These are phyloP conservation scores for Phytophthora megakarya DNA, from an alignment of 352 stramenopile genomes.

Conservation along the genomic window DNA sequence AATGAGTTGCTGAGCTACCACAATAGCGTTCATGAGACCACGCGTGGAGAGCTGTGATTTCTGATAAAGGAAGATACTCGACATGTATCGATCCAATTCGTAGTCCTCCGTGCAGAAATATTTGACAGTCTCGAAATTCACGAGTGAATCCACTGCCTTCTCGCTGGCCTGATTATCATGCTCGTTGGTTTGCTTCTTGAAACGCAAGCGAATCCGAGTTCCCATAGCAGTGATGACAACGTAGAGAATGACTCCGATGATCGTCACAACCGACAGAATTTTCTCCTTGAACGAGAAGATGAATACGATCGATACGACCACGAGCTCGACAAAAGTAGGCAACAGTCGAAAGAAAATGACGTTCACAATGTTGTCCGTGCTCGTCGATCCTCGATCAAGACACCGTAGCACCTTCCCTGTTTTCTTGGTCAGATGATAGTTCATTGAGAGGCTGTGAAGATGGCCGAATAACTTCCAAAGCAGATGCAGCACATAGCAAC, in stretches of 20 bases:
- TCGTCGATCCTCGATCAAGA: conserved; percentile 86
- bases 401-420: conserved; percentile 95
- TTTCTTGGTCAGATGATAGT: conserved; percentile 98
- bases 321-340: conserved; percentile 94
- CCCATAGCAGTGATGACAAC: conserved; percentile 89
- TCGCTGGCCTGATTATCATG: conserved; percentile 97
- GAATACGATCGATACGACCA: conserved; percentile 92
- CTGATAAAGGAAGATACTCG: conserved; percentile 90
- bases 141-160: conserved; percentile 95
- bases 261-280: conserved; percentile 81
- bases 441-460: conserved; percentile 94
- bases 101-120: conserved; percentile 96
- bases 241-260: conserved; percentile 94
- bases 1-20: conserved; percentile 94
- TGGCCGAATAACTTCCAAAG: conserved; percentile 87
- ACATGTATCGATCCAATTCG: conserved; percentile 82
- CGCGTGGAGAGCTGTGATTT: conserved; percentile 89
- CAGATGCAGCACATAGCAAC: background rate
- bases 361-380: conserved; percentile 94
- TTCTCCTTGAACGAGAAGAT: conserved; percentile 93
- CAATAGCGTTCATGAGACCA: conserved; percentile 92
- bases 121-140: conserved; percentile 98
- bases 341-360: conserved; percentile 96
- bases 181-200: conserved; percentile 93
- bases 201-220: conserved; percentile 73